Evolutionary conservation across 202 grass and related monocot genomes (phyloP).

Genomic region (Panicum virgatum): DNA sequence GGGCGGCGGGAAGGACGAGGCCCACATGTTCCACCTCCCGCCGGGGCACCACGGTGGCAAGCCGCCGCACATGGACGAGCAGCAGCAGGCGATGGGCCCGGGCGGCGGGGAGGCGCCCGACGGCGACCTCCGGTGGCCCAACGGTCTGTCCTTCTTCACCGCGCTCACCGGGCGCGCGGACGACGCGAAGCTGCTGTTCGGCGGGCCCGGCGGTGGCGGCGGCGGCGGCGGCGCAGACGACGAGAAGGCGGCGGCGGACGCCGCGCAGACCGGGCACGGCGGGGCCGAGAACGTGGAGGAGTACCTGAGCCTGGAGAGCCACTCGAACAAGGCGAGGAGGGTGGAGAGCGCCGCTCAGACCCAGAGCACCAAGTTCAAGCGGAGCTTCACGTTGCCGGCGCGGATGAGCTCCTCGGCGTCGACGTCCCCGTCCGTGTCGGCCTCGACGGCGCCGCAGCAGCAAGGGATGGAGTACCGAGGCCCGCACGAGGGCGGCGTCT

Average conservation of each 20-base stretch:
- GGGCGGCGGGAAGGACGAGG: slow-evolving; percentile 44
- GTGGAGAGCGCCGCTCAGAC: slow-evolving; percentile 54
- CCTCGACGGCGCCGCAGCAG: slow-evolving; percentile 38
- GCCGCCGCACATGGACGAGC: slow-evolving; percentile 54
- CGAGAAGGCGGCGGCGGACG: slow-evolving; percentile 26
- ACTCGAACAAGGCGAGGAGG: slow-evolving; percentile 72
- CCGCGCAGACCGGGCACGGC: slow-evolving; percentile 39
- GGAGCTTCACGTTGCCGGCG: slow-evolving; percentile 89
- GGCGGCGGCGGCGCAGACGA: slow-evolving; percentile 21
- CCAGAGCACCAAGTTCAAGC: slow-evolving; percentile 81
- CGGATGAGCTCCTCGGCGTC: slow-evolving; percentile 63
- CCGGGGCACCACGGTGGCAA: slow-evolving; percentile 42
- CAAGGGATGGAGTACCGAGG: slow-evolving; percentile 83
- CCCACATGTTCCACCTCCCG: slow-evolving; percentile 59
- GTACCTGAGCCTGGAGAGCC: slow-evolving; percentile 78
- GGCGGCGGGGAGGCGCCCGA: slow-evolving; percentile 55
- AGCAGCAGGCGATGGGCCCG: slow-evolving; percentile 46
- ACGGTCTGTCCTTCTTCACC: slow-evolving; percentile 90
- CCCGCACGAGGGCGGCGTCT: slow-evolving; percentile 72
- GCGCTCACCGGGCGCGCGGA: slow-evolving; percentile 77
- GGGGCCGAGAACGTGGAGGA: slow-evolving; percentile 67
- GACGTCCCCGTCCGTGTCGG: slow-evolving; percentile 48
- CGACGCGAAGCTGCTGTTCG: slow-evolving; percentile 73
- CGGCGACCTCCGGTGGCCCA: slow-evolving; percentile 81
- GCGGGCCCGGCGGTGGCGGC: neutral